Evolutionary conservation across 106 monocot species (phyloP).

Genomic region (Platanthera guangdongensis): DNA sequence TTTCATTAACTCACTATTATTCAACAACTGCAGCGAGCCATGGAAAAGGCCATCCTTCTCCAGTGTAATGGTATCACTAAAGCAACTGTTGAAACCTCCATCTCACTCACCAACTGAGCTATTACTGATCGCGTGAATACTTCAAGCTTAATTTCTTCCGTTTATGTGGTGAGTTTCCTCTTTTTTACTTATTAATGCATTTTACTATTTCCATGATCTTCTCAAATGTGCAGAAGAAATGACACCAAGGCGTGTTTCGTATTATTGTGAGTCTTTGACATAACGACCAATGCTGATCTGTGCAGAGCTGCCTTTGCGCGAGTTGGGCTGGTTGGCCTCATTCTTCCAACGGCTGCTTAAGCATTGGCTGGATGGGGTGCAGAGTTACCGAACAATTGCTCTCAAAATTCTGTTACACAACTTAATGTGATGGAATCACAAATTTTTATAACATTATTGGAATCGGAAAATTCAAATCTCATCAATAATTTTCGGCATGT

Average conservation of each 20-base stretch:
- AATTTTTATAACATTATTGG: no score
- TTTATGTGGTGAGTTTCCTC: background rate
- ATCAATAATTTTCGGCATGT: no score
- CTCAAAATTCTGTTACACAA: no score
- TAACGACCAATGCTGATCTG: background rate
- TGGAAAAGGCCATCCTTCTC: conserved; percentile 88
- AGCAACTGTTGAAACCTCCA: conserved; percentile 50
- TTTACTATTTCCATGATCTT: background rate
- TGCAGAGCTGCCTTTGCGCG: background rate
- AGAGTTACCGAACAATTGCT: no score
- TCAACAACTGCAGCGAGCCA: conserved; percentile 52
- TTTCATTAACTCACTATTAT: background rate
- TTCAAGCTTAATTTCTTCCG: background rate
- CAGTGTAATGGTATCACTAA: conserved; percentile 69
- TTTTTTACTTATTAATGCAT: no score
- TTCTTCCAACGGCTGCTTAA: no score
- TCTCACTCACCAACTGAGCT: conserved; percentile 25
- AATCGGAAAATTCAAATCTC: no score
- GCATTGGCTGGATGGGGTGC: no score
- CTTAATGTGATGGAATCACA: no score
- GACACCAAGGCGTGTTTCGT: background rate
- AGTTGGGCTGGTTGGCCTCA: background rate
- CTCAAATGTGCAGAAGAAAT: background rate
- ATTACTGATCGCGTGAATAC: conserved; percentile 13
- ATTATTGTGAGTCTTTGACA: background rate